Evolutionary conservation across 345 rosid species (phyloP).

Genomic region (Eucalyptus melliodora): DNA sequence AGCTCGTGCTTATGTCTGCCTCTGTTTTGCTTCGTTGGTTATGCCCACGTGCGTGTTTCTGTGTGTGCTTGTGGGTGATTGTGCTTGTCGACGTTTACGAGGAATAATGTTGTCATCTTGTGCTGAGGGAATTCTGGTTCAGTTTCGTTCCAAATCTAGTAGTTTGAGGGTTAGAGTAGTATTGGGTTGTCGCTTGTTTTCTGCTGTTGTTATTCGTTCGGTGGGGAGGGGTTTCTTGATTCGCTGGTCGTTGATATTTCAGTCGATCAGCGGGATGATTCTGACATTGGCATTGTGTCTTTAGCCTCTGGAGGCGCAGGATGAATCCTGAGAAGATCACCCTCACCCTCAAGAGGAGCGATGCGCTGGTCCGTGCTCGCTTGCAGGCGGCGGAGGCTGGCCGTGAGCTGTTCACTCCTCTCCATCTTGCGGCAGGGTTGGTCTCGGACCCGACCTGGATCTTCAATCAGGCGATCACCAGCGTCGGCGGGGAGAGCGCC

Average conservation of each 20-base stretch:
- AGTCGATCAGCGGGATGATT: background rate
- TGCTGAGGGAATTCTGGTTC: background rate
- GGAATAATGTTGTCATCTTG: background rate
- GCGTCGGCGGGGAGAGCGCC: constrained; percentile 39
- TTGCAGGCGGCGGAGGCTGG: constrained; percentile 39
- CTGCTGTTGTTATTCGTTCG: background rate
- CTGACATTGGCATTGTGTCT: background rate
- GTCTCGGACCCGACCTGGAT: constrained; percentile 57
- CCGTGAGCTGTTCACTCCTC: constrained; percentile 72
- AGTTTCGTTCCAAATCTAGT: background rate
- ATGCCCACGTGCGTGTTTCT: background rate
- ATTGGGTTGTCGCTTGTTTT: background rate
- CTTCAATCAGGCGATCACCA: constrained; percentile 48
- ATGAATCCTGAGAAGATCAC: constrained; percentile 90
- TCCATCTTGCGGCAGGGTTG: constrained; percentile 58
- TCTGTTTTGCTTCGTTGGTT: background rate
- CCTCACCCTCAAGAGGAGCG: constrained; percentile 81
- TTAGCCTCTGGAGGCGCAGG: background rate
- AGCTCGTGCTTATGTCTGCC: background rate
- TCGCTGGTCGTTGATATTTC: background rate
- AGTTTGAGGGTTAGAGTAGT: background rate
- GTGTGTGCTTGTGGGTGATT: background rate
- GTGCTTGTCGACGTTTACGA: background rate
- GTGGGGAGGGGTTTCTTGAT: background rate
- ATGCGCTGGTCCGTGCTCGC: constrained; percentile 52